Evolutionary conservation across 495 filamentous ascomycete genomes (phyloP).

Genomic region (Penicillium parvum): DNA sequence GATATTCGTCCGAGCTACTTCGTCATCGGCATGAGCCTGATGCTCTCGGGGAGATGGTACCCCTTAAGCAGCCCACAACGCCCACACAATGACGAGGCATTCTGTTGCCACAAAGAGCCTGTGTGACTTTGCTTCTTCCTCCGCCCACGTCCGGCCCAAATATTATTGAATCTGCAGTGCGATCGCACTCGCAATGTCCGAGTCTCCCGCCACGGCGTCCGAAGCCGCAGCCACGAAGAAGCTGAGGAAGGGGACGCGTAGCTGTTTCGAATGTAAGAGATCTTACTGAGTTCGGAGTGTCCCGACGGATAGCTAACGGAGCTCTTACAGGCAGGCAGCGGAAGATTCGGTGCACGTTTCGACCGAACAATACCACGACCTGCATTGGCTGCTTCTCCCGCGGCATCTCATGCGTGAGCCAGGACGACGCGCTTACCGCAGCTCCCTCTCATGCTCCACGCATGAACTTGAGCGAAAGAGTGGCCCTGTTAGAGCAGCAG

Average conservation of each 20-base stretch:
- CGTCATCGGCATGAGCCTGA: no score
- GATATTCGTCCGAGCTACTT: no score
- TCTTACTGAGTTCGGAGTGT: constrained; percentile 46
- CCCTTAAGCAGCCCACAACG: no score
- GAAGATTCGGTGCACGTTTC: not conserved
- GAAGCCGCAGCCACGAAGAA: no score
- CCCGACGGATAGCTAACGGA: not conserved
- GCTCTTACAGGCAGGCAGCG: not conserved
- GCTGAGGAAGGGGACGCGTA: not conserved
- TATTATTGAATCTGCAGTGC: no score
- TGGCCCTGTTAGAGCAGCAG: not conserved
- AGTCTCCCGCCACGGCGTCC: no score
- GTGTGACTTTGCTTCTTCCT: no score
- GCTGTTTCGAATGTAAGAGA: not conserved
- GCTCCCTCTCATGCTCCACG: not conserved
- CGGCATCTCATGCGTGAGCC: not conserved
- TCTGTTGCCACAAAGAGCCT: no score
- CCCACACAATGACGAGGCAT: no score
- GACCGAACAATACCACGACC: not conserved
- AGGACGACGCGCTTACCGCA: not conserved
- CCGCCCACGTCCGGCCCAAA: no score
- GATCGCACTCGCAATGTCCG: no score
- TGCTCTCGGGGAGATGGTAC: no score
- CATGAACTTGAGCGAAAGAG: not conserved
- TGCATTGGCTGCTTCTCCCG: not conserved